Percentiles rank a stretch among this genome's conserved stretches.
phyloP scores from a whole-genome alignment of 768 basidiomycete species.

The Favolaschia claudopus region DNA sequence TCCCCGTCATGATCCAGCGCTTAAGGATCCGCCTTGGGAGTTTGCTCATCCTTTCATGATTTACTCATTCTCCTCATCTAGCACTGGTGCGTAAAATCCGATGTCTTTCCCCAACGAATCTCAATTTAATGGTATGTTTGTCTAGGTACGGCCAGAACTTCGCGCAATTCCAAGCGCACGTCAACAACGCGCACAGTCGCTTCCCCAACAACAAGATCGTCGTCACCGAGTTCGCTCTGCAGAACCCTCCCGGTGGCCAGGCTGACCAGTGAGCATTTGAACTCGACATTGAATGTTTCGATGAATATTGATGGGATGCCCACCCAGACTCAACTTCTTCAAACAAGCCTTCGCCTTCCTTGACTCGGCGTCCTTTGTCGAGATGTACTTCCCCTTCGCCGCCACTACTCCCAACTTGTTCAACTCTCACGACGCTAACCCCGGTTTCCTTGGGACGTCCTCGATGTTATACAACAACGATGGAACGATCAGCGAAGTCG shows the following conservation, averaged over 20 bases:
- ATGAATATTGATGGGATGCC: neutral
- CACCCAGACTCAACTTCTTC: slow-evolving; percentile 23
- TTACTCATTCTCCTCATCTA: neutral
- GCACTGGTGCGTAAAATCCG: slow-evolving; percentile 22
- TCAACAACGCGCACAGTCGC: slow-evolving; percentile 3
- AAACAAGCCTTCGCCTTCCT: slow-evolving; percentile 36
- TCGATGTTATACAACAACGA: neutral
- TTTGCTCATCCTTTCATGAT: neutral
- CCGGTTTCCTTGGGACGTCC: slow-evolving; percentile 27
- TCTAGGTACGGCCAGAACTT: neutral
- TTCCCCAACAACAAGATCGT: slow-evolving; percentile 31
- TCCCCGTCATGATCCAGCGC: neutral
- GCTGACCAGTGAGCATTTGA: slow-evolving; percentile 33
- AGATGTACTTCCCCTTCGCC: slow-evolving; percentile 47
- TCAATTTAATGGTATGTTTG: no score
- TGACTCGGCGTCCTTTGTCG: slow-evolving; percentile 37
- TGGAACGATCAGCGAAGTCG: neutral
- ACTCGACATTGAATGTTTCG: neutral
- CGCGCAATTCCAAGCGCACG: neutral
- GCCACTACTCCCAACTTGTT: slow-evolving; percentile 41
- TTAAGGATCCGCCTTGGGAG: no score
- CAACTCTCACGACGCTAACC: slow-evolving; percentile 25
- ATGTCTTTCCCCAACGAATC: no score
- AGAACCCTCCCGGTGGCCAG: slow-evolving; percentile 38
- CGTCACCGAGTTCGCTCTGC: slow-evolving; percentile 43